These are phyloP conservation scores for Trichoderma citrinoviride DNA, from an alignment of 2,329 filamentous ascomycete genomes.

Conservation along the genomic window DNA sequence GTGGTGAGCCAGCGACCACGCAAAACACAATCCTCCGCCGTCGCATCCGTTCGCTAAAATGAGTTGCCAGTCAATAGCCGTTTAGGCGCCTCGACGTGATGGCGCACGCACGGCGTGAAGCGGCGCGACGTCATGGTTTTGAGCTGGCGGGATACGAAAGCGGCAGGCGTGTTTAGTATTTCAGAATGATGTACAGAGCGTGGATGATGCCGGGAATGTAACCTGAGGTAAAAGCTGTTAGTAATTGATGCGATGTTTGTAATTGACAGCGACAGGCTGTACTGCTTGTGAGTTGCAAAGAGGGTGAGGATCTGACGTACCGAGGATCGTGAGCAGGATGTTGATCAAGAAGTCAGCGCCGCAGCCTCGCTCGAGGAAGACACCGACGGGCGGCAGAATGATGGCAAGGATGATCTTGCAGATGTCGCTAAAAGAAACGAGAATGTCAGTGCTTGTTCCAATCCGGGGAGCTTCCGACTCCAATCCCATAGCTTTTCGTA, in stretches of 20 bases:
- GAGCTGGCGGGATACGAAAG: slow-evolving; percentile 5
- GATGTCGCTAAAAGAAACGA: slow-evolving; percentile 45
- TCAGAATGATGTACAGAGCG: slow-evolving; percentile 89
- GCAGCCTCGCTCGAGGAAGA: slow-evolving; percentile 92
- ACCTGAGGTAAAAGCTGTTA: slow-evolving; percentile 34
- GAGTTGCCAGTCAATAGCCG: background rate
- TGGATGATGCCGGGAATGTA: slow-evolving; percentile 84
- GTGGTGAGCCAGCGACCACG: slow-evolving; percentile 1
- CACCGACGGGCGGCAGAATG: slow-evolving; percentile 84
- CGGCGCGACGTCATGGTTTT: background rate
- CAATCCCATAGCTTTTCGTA: background rate
- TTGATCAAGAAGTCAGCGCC: slow-evolving; percentile 87
- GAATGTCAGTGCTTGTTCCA: background rate
- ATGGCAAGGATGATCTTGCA: slow-evolving; percentile 79
- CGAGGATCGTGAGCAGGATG: slow-evolving; percentile 78
- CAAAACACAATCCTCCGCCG: background rate
- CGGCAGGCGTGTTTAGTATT: slow-evolving; percentile 59
- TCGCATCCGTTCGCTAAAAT: slow-evolving; percentile 6
- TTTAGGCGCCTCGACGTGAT: background rate
- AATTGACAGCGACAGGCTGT: background rate
- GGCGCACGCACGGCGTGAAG: background rate
- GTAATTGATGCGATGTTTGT: slow-evolving; percentile 8
- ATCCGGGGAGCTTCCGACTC: background rate
- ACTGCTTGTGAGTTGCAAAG: background rate
- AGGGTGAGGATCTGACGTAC: slow-evolving; percentile 36